These are phyloP conservation scores for Panaeolus cyanescens DNA, from an alignment of 768 basidiomycete species.

Conservation along the genomic window DNA sequence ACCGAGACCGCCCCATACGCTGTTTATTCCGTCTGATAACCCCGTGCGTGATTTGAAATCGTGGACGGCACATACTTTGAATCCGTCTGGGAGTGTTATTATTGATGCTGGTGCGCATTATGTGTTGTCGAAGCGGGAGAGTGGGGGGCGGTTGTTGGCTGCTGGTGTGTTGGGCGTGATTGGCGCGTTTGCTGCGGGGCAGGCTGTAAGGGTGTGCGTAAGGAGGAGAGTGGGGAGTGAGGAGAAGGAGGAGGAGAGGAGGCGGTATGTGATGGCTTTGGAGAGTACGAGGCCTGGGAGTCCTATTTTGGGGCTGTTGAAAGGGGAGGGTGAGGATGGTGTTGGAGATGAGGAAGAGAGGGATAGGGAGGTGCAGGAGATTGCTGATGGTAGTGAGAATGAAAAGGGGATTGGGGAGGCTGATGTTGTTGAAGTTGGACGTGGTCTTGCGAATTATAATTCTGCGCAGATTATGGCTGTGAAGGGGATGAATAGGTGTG, in stretches of 20 bases:
- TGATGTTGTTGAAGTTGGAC: constrained; percentile 88
- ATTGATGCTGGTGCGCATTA: constrained; percentile 89
- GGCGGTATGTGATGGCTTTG: constrained; percentile 37
- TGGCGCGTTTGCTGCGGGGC: constrained; percentile 91
- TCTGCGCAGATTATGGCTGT: constrained; percentile 87
- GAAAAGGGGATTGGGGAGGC: constrained; percentile 43
- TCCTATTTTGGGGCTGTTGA: constrained; percentile 32
- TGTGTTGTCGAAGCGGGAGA: constrained; percentile 82
- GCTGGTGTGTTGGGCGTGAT: constrained; percentile 87
- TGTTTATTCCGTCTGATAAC: constrained; percentile 75
- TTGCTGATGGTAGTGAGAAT: constrained; percentile 65
- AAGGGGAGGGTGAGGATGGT: constrained; percentile 28
- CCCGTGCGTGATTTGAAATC: constrained; percentile 87
- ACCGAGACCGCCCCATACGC: constrained; percentile 79
- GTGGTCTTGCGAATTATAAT: constrained; percentile 95
- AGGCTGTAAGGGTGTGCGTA: constrained; percentile 86
- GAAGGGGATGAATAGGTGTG: constrained; percentile 89
- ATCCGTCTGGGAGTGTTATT: constrained; percentile 84
- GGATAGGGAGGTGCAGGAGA: constrained; percentile 39
- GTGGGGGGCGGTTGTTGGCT: constrained; percentile 89
- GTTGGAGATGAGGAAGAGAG: constrained; percentile 7
- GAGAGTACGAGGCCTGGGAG: constrained; percentile 58
- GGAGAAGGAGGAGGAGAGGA: constrained; percentile 30
- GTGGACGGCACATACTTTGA: constrained; percentile 96
- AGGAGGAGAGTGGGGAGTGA: constrained; percentile 25